Percentiles rank a stretch among this genome's conserved stretches.
These are phyloP conservation scores for Simplicillium aogashimaense DNA, from an alignment of 2,329 filamentous ascomycete species.

Conservation along the genomic window DNA sequence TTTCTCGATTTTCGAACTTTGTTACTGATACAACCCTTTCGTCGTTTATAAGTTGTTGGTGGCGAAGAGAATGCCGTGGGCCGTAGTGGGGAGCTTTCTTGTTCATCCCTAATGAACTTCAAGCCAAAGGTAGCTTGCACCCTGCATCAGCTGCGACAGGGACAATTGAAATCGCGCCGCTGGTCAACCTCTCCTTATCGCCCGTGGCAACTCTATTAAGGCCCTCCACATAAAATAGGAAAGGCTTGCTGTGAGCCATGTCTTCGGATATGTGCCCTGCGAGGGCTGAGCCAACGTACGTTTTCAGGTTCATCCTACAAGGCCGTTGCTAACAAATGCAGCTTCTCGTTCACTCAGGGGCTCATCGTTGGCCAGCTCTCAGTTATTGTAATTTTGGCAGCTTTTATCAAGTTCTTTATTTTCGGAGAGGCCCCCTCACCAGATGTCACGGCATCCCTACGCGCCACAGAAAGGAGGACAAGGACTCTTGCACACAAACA, in stretches of 20 bases:
- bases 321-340: conserved; percentile 22
- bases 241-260: conserved; percentile 17
- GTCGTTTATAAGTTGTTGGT: too few species aligned
- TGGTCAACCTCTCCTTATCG: too few species aligned
- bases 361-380: conserved; percentile 89
- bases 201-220: too few species aligned
- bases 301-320: conserved; percentile 2
- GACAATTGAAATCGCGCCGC: too few species aligned
- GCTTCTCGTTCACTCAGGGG: conserved; percentile 85
- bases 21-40: too few species aligned
- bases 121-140: too few species aligned
- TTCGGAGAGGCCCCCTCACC: conserved; percentile 87
- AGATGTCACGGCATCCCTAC: conserved; percentile 66
- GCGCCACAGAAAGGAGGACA: conserved; percentile 64
- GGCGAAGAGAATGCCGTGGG: too few species aligned
- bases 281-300: conserved; percentile 36
- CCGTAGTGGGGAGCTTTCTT: too few species aligned
- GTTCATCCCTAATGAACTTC: too few species aligned
- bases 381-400: conserved; percentile 80
- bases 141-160: too few species aligned
- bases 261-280: conserved; percentile 29
- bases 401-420: conserved; percentile 99
- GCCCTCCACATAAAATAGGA: too few species aligned
- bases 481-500: conserved; percentile 68
- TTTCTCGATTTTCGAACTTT: too few species aligned